Percentiles rank a stretch among this genome's conserved stretches.
Evolutionary conservation across 1,139 yeast genomes (phyloP).

Genomic region (Pichia sp.): DNA sequence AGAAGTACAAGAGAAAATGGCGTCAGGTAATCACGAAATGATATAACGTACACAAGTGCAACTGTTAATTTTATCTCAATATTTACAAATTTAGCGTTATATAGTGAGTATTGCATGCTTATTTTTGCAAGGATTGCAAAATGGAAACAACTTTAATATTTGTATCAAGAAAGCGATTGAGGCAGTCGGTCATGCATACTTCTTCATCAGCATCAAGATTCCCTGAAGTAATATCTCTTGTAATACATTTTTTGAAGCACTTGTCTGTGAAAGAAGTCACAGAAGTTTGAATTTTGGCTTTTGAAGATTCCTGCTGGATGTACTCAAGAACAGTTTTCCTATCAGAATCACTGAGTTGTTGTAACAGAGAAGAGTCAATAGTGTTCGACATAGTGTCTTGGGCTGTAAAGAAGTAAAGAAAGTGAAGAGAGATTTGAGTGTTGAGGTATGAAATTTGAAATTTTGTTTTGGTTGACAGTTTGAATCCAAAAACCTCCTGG

Average conservation of each 20-base stretch:
- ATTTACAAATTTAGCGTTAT: background rate
- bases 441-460: background rate
- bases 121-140: constrained; percentile 27
- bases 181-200: constrained; percentile 69
- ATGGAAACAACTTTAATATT: constrained; percentile 76
- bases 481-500: background rate
- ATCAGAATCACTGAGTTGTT: constrained; percentile 60
- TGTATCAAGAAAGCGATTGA: constrained; percentile 80
- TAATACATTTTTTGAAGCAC: constrained; percentile 84
- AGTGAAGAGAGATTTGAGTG: background rate
- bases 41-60: no score
- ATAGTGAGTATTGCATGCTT: background rate
- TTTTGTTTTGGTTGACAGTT: background rate
- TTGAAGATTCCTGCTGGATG: constrained; percentile 76
- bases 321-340: constrained; percentile 70
- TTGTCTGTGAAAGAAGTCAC: constrained; percentile 82
- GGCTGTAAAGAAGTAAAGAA: background rate
- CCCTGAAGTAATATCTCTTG: constrained; percentile 38
- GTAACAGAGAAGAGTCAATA: constrained; percentile 52
- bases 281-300: constrained; percentile 80
- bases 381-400: background rate
- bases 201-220: constrained; percentile 56
- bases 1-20: background rate
- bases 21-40: no score
- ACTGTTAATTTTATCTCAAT: background rate